A percentile compares a stretch with the other conserved stretches of the same genome.
These are phyloP conservation scores for Beauveria sp. DNA, from an alignment of 2,329 filamentous ascomycete species.

Conservation along the genomic window DNA sequence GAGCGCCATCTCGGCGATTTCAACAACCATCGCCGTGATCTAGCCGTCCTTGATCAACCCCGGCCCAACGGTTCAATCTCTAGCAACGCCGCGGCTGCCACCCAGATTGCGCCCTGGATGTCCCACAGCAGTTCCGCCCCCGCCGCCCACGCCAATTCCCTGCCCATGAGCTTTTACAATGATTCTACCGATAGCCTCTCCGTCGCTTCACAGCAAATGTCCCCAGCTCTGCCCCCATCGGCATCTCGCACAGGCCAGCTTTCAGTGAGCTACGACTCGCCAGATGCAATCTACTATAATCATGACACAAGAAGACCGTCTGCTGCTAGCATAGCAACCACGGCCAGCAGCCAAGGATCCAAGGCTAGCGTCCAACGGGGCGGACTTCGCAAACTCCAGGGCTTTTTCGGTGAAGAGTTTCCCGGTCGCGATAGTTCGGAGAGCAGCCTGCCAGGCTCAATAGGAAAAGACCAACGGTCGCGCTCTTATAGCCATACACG, in stretches of 20 bases:
- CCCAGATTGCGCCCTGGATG: slow-evolving; percentile 54
- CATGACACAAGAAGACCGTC: slow-evolving; percentile 77
- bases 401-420: slow-evolving; percentile 89
- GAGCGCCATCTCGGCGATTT: slow-evolving; percentile 54
- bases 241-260: slow-evolving; percentile 22
- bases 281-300: slow-evolving; percentile 51
- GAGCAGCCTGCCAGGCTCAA: slow-evolving; percentile 48
- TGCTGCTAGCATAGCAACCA: slow-evolving; percentile 71
- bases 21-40: slow-evolving; percentile 63
- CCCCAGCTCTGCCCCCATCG: slow-evolving; percentile 56
- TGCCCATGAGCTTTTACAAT: slow-evolving; percentile 60
- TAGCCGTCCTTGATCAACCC: slow-evolving; percentile 58
- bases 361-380: slow-evolving; percentile 62
- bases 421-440: slow-evolving; percentile 68
- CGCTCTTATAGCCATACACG: slow-evolving; percentile 54
- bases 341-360: slow-evolving; percentile 76
- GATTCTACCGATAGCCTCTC: slow-evolving; percentile 66
- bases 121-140: slow-evolving; percentile 29
- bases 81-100: slow-evolving; percentile 36
- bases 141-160: slow-evolving; percentile 24
- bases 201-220: slow-evolving; percentile 58
- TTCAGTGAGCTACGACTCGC: slow-evolving; percentile 49
- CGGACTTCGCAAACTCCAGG: slow-evolving; percentile 75
- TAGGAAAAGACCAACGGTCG: slow-evolving; percentile 52
- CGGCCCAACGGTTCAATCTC: slow-evolving; percentile 43